A percentile compares a stretch with the other conserved stretches of the same genome.
phyloP scores from a whole-genome alignment of 2,329 filamentous ascomycete genomes.

The Phialophora verrucosa region DNA sequence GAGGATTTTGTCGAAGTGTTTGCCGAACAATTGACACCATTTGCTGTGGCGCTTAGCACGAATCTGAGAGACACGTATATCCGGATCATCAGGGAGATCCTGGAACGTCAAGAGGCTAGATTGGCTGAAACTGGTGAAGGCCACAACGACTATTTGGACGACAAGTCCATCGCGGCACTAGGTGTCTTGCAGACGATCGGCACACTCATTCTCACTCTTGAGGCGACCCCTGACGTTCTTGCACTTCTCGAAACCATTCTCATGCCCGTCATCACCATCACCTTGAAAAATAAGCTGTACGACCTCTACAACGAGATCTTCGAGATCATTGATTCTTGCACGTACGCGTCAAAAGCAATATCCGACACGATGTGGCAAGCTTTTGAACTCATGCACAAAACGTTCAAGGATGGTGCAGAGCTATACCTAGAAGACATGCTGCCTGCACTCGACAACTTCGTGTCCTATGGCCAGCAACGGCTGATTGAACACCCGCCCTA shows the following conservation, averaged over 20 bases:
- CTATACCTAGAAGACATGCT: slow-evolving; percentile 99
- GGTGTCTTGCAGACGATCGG: slow-evolving; percentile 97
- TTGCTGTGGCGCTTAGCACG: slow-evolving; percentile 93
- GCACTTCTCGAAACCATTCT: slow-evolving; percentile 92
- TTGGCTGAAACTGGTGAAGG: slow-evolving; percentile 63
- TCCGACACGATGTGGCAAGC: slow-evolving; percentile 98
- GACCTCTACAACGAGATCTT: slow-evolving; percentile 98
- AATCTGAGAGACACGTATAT: slow-evolving; percentile 96
- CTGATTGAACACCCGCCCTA: slow-evolving; percentile 84
- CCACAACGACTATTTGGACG: slow-evolving; percentile 93
- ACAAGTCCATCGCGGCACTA: slow-evolving; percentile 97
- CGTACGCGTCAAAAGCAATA: slow-evolving; percentile 94
- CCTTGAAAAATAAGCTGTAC: slow-evolving; percentile 96
- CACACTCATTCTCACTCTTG: slow-evolving; percentile 92
- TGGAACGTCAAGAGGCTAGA: slow-evolving; percentile 81
- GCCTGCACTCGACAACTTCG: slow-evolving; percentile 95
- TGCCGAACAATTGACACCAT: slow-evolving; percentile 93
- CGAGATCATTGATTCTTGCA: slow-evolving; percentile 99
- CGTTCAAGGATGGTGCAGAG: slow-evolving; percentile 96
- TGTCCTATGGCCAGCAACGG: slow-evolving; percentile 84
- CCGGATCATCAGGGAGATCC: slow-evolving; percentile 85
- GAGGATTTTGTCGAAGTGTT: slow-evolving; percentile 99
- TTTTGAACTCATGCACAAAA: slow-evolving; percentile 94
- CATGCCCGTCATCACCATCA: slow-evolving; percentile 96
- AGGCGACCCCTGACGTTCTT: slow-evolving; percentile 95